Percentiles rank a stretch among this genome's conserved stretches.
Conservation (phyloP, 768 basidiomycete genomes). For the Dictyophora rubrovolvata region DNA sequence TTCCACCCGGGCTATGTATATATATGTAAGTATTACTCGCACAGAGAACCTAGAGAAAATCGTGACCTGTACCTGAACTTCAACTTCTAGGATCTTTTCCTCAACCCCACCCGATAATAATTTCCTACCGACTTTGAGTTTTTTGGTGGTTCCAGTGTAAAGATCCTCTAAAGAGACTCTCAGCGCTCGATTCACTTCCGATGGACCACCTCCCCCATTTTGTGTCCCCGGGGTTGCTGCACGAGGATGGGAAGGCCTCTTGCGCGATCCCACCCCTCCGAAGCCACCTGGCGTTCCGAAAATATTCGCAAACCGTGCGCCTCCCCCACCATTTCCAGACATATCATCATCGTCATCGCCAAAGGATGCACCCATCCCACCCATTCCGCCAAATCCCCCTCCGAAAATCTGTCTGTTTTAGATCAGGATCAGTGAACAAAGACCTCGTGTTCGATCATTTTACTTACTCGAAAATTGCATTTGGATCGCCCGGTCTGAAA, state of each 20-base stretch:
- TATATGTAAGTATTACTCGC: slow-evolving; percentile 19
- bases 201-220: slow-evolving; percentile 20
- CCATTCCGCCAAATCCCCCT: slow-evolving; percentile 26
- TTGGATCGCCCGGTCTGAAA: slow-evolving; percentile 73
- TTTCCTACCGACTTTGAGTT: slow-evolving; percentile 74
- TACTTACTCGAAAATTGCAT: slow-evolving; percentile 81
- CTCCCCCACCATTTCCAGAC: slow-evolving; percentile 21
- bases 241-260: slow-evolving; percentile 13
- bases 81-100: slow-evolving; percentile 78
- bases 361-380: slow-evolving; percentile 22
- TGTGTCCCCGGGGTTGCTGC: slow-evolving; percentile 23
- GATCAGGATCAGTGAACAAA: slow-evolving; percentile 3
- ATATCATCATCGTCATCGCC: slow-evolving; percentile 37
- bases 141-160: slow-evolving; percentile 76
- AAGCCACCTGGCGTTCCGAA: slow-evolving; percentile 45
- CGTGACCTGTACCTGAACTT: slow-evolving; percentile 29
- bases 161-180: slow-evolving; percentile 82
- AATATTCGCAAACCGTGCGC: slow-evolving; percentile 16
- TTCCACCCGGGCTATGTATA: slow-evolving; percentile 74
- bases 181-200: slow-evolving; percentile 71
- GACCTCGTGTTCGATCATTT: neutral
- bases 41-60: neutral
- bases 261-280: slow-evolving; percentile 32
- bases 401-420: slow-evolving; percentile 48
- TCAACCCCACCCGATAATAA: slow-evolving; percentile 65